phyloP scores from a whole-genome alignment of 1,284 basidiomycete species.

The Bondarzewia mesenterica region DNA sequence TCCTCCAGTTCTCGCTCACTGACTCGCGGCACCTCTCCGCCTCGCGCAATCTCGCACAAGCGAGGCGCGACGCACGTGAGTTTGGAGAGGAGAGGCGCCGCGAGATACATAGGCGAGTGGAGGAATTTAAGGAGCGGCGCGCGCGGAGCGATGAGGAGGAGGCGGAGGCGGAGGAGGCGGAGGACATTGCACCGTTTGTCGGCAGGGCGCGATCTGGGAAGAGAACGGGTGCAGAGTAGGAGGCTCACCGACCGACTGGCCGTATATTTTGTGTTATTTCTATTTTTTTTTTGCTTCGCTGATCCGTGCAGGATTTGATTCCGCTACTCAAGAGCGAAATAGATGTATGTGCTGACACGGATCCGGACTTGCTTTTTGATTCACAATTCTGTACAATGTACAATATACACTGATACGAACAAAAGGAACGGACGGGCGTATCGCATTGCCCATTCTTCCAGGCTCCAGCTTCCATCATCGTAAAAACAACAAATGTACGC shows the following conservation, averaged over 20 bases:
- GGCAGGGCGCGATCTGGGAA: too few species aligned
- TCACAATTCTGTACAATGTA: too few species aligned
- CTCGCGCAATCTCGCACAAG: slow-evolving; percentile 33
- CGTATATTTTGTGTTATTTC: neutral
- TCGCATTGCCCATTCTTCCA: too few species aligned
- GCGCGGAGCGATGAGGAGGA: neutral
- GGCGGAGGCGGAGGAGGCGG: neutral
- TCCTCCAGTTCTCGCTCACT: slow-evolving; percentile 13
- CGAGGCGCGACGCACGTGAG: slow-evolving; percentile 31
- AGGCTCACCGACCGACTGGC: neutral
- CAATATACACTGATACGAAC: too few species aligned
- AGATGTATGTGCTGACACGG: too few species aligned
- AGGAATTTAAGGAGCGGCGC: slow-evolving; percentile 12
- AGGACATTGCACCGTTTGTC: neutral
- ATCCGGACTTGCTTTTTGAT: too few species aligned
- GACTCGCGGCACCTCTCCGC: slow-evolving; percentile 26
- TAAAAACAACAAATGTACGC: neutral
- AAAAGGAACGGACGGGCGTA: too few species aligned
- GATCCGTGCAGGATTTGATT: too few species aligned
- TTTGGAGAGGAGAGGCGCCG: slow-evolving; percentile 30
- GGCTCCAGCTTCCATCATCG: too few species aligned
- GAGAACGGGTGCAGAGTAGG: too few species aligned
- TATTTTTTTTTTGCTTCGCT: too few species aligned
- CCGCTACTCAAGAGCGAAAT: too few species aligned
- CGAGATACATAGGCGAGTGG: slow-evolving; percentile 31